Evolutionary conservation across 2,329 filamentous ascomycete species (phyloP).

Genomic region (Aspergillus ochraceus): DNA sequence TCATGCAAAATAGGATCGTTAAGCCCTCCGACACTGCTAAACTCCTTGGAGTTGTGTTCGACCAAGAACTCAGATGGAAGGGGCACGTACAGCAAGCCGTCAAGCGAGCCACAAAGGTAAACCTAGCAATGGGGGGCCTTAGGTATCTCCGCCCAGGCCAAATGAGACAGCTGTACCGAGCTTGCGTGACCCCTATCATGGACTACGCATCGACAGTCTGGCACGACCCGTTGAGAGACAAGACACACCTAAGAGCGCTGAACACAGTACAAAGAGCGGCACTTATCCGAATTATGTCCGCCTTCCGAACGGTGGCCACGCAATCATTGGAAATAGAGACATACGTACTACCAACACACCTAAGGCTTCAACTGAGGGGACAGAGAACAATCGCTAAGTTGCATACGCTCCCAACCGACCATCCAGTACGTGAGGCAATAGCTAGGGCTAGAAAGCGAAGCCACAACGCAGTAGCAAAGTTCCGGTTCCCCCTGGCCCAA

Average conservation of each 20-base stretch:
- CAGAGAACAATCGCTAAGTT: conserved; percentile 11
- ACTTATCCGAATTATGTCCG: conserved; percentile 21
- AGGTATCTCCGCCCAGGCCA: conserved; percentile 21
- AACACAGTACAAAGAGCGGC: conserved; percentile 18
- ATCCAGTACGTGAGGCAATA: conserved; percentile 15
- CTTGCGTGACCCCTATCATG: conserved; percentile 21
- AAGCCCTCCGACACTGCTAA: conserved; percentile 21
- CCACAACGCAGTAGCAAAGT: neutral
- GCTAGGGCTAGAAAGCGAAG: conserved; percentile 6
- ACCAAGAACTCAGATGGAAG: conserved; percentile 23
- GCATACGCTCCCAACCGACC: conserved; percentile 14
- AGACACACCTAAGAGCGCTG: conserved; percentile 17
- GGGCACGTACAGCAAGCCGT: conserved; percentile 22
- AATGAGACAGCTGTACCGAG: conserved; percentile 28
- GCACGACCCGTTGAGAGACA: conserved; percentile 22
- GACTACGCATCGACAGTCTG: conserved; percentile 26
- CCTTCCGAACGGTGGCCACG: conserved; percentile 20
- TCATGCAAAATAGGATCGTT: conserved; percentile 15
- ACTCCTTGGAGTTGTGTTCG: conserved; percentile 27
- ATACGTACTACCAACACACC: conserved; percentile 16
- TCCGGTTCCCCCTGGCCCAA: conserved; percentile 22
- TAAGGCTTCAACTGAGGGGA: conserved; percentile 9
- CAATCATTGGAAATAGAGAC: conserved; percentile 19
- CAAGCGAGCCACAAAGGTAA: conserved; percentile 17
- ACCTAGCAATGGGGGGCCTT: conserved; percentile 18